Evolutionary conservation across 176 grass and related monocot genomes (phyloP).

Genomic region (Neostapfia colusana): DNA sequence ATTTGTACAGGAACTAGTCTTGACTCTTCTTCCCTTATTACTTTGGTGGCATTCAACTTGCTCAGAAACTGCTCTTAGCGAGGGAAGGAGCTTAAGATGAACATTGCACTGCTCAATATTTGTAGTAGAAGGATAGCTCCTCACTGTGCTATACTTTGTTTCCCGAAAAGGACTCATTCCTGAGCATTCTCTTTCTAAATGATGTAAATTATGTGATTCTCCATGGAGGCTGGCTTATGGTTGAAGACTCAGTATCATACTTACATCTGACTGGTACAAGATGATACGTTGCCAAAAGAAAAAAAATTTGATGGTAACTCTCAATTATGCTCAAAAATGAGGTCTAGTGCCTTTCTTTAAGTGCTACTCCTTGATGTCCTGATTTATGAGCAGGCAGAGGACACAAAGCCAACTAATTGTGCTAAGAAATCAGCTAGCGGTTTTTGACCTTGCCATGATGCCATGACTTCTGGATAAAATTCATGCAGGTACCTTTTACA

Average conservation of each 20-base stretch:
- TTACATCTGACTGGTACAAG: constrained; percentile 28
- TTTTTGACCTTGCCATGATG: constrained; percentile 19
- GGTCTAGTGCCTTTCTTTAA: not conserved
- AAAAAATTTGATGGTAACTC: constrained; percentile 48
- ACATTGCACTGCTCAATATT: constrained; percentile 6
- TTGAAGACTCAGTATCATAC: constrained; percentile 18
- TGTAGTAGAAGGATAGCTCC: constrained; percentile 10
- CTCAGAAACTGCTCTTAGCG: constrained; percentile 23
- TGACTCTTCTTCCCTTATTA: constrained; percentile 32
- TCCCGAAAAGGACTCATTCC: not conserved
- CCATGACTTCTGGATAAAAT: constrained; percentile 40
- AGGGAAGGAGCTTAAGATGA: constrained; percentile 34
- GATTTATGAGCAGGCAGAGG: constrained; percentile 45
- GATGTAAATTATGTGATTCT: constrained; percentile 43
- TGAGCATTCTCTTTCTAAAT: constrained; percentile 2
- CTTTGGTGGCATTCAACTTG: constrained; percentile 17
- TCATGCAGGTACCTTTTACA: constrained; percentile 40
- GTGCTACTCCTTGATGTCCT: constrained; percentile 24
- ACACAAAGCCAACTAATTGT: constrained; percentile 28
- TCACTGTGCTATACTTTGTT: constrained; percentile 8
- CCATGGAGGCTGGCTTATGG: constrained; percentile 36
- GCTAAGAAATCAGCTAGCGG: constrained; percentile 30
- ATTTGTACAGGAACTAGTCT: constrained; percentile 44
- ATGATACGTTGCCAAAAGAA: constrained; percentile 22
- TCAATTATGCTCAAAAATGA: constrained; percentile 13